Evolutionary conservation across 2,329 filamentous ascomycete species (phyloP).

Genomic region (Coniochaeta ligniaria): DNA sequence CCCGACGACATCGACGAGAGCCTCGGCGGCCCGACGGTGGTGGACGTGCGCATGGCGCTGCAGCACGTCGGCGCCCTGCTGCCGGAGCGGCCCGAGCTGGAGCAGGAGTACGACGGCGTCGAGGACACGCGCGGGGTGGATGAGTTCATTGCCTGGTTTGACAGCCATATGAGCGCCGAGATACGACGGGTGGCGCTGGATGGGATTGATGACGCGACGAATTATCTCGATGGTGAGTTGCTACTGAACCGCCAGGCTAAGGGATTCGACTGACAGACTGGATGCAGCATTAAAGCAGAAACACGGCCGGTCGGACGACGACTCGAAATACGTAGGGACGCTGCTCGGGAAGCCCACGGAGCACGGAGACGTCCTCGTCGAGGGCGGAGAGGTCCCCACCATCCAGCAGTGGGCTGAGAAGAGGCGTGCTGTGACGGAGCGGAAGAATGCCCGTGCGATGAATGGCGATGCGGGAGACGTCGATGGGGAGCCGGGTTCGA

Average conservation of each 20-base stretch:
- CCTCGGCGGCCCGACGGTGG: constrained; percentile 51
- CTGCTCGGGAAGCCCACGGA: constrained; percentile 70
- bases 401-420: constrained; percentile 58
- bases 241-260: too few relatives aligned
- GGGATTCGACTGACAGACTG: neutral
- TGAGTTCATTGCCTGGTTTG: constrained; percentile 73
- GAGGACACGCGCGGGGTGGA: constrained; percentile 75
- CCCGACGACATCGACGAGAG: too few relatives aligned
- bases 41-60: constrained; percentile 80
- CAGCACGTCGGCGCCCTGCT: constrained; percentile 71
- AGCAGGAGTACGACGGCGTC: constrained; percentile 62
- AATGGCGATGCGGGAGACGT: constrained; percentile 14
- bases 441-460: constrained; percentile 5
- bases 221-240: constrained; percentile 59
- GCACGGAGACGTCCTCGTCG: constrained; percentile 64
- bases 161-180: constrained; percentile 66
- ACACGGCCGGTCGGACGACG: constrained; percentile 81
- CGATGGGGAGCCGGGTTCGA: constrained; percentile 25
- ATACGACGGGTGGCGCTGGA: constrained; percentile 77
- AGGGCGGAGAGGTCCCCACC: constrained; percentile 65
- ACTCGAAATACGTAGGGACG: constrained; percentile 78
- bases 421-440: constrained; percentile 23
- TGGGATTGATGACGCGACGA: constrained; percentile 44
- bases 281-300: constrained; percentile 80
- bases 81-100: constrained; percentile 58